Percentiles rank a stretch among this genome's conserved stretches.
These are phyloP conservation scores for Arabidopsis lyrata DNA, from an alignment of 441 rosid genomes.

Conservation along the genomic window DNA sequence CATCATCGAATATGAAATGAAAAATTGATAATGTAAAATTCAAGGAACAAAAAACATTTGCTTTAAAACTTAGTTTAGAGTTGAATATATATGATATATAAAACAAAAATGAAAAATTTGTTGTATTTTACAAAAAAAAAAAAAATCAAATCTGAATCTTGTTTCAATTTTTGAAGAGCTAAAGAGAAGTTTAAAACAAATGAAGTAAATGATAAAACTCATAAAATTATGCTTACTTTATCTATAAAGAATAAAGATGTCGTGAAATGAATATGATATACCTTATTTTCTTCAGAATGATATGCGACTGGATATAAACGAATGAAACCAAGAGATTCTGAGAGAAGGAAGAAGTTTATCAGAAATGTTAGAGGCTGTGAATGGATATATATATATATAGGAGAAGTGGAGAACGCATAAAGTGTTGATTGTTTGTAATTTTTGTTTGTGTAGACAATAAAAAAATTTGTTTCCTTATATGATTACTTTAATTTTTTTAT, in stretches of 20 bases:
- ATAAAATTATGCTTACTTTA: neutral
- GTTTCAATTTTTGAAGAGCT: neutral
- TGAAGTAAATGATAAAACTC: neutral
- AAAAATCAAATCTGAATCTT: neutral
- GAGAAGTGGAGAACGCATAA: neutral
- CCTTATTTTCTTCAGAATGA: neutral
- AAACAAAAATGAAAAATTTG: neutral
- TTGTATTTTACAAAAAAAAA: neutral
- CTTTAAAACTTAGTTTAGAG: neutral
- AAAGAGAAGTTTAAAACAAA: neutral
- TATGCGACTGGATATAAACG: neutral
- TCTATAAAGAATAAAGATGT: neutral
- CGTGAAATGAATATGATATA: neutral
- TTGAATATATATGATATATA: neutral
- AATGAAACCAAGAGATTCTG: neutral
- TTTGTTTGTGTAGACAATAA: neutral
- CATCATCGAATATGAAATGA: neutral
- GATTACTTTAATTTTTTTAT: neutral
- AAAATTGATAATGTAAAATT: neutral
- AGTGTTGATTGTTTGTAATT: slow-evolving; percentile 4
- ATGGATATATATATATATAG: neutral
- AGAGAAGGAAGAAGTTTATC: neutral
- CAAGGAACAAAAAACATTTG: neutral
- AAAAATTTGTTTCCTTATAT: neutral
- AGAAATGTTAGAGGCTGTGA: neutral